Evolutionary conservation across 148 eudicot genomes (phyloP).

Genomic region (Euryodendron excelsum): DNA sequence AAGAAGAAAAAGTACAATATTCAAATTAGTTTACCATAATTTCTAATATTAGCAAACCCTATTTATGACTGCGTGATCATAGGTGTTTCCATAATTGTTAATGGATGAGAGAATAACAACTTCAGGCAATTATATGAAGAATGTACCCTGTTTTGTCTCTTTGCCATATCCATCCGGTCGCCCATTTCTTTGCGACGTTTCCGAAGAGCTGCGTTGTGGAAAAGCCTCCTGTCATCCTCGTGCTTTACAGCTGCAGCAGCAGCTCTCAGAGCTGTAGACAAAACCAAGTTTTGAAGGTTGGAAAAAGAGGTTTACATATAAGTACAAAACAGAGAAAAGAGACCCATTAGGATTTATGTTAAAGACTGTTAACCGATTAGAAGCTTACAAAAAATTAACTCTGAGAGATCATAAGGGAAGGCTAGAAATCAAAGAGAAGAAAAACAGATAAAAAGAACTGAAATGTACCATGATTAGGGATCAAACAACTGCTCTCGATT

Average conservation of each 20-base stretch:
- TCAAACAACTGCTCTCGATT: conserved; percentile 52
- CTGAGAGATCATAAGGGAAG: background rate
- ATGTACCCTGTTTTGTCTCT: conserved; percentile 41
- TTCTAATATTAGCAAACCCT: background rate
- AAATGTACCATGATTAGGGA: conserved; percentile 74
- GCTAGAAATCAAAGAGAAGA: conserved; percentile 11
- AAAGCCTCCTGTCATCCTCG: conserved; percentile 79
- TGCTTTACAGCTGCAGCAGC: conserved; percentile 79
- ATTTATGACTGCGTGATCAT: background rate
- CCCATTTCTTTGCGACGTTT: conserved; percentile 76
- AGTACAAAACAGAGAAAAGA: background rate
- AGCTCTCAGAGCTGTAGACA: conserved; percentile 71
- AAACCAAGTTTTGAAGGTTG: background rate
- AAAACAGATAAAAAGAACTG: background rate
- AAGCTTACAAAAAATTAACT: background rate
- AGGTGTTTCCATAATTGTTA: background rate
- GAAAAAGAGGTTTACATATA: background rate
- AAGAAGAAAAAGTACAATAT: background rate
- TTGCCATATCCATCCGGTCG: conserved; percentile 41
- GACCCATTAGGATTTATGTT: background rate
- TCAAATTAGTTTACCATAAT: background rate
- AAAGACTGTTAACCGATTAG: background rate
- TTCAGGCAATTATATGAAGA: background rate
- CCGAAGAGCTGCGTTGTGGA: conserved; percentile 69
- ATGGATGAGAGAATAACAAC: background rate